Percentiles rank a stretch among this genome's conserved stretches.
These are phyloP conservation scores for Populus ilicifolia DNA, from an alignment of 345 rosid genomes.

Conservation along the genomic window DNA sequence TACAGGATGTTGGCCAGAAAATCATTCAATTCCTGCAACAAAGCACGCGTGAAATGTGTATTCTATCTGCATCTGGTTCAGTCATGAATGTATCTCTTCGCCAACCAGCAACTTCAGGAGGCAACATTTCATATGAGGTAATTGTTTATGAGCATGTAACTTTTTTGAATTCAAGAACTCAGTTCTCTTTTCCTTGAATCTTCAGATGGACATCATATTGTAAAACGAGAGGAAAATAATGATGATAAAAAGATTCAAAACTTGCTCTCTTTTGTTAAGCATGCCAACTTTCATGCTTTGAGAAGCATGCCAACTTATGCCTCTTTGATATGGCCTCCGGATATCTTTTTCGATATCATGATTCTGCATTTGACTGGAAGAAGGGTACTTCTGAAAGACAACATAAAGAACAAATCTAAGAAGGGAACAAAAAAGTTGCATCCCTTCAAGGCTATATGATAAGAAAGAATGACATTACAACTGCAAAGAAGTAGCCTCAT, in stretches of 20 bases:
- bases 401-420: neutral
- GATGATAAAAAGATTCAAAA: neutral
- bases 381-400: neutral
- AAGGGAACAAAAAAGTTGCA: neutral
- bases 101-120: constrained; percentile 79
- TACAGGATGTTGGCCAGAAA: constrained; percentile 82
- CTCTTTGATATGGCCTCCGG: neutral
- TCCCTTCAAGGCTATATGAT: neutral
- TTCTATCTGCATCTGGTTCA: constrained; percentile 86
- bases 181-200: neutral
- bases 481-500: neutral
- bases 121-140: constrained; percentile 80
- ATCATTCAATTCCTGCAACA: constrained; percentile 64
- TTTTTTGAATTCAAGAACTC: neutral
- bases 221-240: neutral
- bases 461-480: neutral
- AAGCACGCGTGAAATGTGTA: constrained; percentile 71
- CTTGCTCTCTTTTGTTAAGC: neutral
- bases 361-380: constrained; percentile 1
- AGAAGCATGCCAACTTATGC: neutral
- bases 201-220: neutral
- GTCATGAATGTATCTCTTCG: constrained; percentile 72
- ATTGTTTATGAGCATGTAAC: constrained; percentile 3
- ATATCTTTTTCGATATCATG: neutral
- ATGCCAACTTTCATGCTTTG: neutral